phyloP scores from a whole-genome alignment of 768 basidiomycete species.

The Psilocybe sp. region DNA sequence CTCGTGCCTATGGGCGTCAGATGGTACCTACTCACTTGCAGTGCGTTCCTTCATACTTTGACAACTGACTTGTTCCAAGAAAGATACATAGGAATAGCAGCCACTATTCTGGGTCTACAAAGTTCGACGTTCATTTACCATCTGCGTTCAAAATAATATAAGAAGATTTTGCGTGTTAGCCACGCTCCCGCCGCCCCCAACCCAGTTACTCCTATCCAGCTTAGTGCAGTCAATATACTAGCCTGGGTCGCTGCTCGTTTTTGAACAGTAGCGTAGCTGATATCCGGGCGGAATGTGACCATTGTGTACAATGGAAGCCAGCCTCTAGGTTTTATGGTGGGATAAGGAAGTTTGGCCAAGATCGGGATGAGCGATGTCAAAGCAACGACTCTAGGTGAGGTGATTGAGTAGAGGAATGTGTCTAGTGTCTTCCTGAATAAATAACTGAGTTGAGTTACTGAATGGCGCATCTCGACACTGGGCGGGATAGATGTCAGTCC shows the following conservation, averaged over 20 bases:
- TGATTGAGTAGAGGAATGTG: slow-evolving; percentile 66
- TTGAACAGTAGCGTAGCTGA: slow-evolving; percentile 83
- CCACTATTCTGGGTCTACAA: slow-evolving; percentile 26
- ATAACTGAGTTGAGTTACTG: slow-evolving; percentile 80
- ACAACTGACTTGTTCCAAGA: slow-evolving; percentile 9
- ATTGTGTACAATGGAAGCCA: slow-evolving; percentile 97
- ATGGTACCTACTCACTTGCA: no score
- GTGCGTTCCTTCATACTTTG: no score
- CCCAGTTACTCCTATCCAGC: slow-evolving; percentile 45
- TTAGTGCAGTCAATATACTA: slow-evolving; percentile 50
- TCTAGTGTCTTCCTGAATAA: slow-evolving; percentile 79
- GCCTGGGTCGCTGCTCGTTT: slow-evolving; percentile 69
- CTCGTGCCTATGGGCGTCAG: no score
- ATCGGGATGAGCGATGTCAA: slow-evolving; percentile 43
- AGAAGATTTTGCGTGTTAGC: slow-evolving; percentile 33
- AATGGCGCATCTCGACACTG: slow-evolving; percentile 93
- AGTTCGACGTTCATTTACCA: slow-evolving; percentile 28
- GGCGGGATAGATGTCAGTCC: slow-evolving; percentile 19
- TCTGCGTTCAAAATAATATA: slow-evolving; percentile 20
- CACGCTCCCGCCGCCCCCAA: slow-evolving; percentile 43
- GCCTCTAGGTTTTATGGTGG: slow-evolving; percentile 56
- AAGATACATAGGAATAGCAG: slow-evolving; percentile 21
- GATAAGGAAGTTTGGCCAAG: slow-evolving; percentile 55
- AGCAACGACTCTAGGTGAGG: slow-evolving; percentile 44
- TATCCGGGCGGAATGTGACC: slow-evolving; percentile 96